Evolutionary conservation across 2,329 filamentous ascomycete species (phyloP).

Genomic region (Diaporthe citriasiana): DNA sequence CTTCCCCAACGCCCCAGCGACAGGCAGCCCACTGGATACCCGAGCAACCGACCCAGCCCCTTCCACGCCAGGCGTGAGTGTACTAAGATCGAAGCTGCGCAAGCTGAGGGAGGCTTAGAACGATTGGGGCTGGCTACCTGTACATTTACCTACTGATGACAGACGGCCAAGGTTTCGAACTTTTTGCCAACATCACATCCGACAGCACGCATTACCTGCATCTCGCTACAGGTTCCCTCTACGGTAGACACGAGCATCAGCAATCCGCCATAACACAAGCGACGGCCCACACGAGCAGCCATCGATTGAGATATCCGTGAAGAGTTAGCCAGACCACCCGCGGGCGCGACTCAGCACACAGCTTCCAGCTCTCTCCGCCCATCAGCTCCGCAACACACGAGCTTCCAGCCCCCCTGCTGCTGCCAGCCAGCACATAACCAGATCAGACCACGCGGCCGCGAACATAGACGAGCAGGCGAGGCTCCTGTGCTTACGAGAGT

Average conservation of each 20-base stretch:
- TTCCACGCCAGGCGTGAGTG: conserved; percentile 28
- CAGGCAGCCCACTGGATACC: background rate
- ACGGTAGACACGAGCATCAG: conserved; percentile 21
- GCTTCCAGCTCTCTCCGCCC: conserved; percentile 21
- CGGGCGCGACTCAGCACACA: conserved; percentile 25
- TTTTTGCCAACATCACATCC: conserved; percentile 29
- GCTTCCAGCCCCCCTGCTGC: conserved; percentile 9
- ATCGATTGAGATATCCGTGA: conserved; percentile 11
- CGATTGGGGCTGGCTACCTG: conserved; percentile 26
- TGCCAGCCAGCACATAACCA: conserved; percentile 18
- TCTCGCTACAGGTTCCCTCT: conserved; percentile 27
- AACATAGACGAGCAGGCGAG: conserved; percentile 27
- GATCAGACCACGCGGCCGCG: conserved; percentile 9
- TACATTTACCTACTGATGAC: conserved; percentile 37
- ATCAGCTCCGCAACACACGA: conserved; percentile 3
- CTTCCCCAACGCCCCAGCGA: background rate
- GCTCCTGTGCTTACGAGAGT: conserved; percentile 45
- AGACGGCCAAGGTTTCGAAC: conserved; percentile 30
- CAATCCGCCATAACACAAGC: background rate
- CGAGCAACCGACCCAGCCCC: conserved; percentile 10
- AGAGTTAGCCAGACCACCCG: conserved; percentile 4
- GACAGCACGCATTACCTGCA: conserved; percentile 29
- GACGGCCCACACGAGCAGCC: conserved; percentile 9
- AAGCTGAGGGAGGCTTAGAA: conserved; percentile 43
- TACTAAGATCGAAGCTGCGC: conserved; percentile 37